Evolutionary conservation across 192 early-diverging fungal species (phyloP).

Genomic region (Rhizophagus prolifer): DNA sequence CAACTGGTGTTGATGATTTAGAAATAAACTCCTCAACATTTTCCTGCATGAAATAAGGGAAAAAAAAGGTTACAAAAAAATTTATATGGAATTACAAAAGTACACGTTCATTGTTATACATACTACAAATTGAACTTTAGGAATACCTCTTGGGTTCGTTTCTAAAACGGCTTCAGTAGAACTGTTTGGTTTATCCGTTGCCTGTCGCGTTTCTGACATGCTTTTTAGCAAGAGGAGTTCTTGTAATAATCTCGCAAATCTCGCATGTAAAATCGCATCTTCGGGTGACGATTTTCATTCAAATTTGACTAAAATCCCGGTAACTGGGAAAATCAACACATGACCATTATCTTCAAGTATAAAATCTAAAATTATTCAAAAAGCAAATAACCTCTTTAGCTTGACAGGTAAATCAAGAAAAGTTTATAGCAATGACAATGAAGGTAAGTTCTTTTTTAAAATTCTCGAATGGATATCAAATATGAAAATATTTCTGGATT

Average conservation of each 20-base stretch:
- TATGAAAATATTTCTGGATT: not conserved
- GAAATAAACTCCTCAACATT: slow-evolving; percentile 87
- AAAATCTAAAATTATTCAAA: not conserved
- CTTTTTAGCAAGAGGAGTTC: not conserved
- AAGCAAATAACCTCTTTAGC: not conserved
- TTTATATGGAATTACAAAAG: not conserved
- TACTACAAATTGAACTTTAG: slow-evolving; percentile 92
- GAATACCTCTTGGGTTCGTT: slow-evolving; percentile 92
- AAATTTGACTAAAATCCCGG: too few relatives aligned
- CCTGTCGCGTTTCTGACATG: not conserved
- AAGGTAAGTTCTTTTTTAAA: not conserved
- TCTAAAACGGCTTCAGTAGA: slow-evolving; percentile 43
- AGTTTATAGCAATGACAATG: not conserved
- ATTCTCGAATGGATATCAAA: not conserved
- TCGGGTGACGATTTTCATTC: too few relatives aligned
- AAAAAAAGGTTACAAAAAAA: not conserved
- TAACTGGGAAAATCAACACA: too few relatives aligned
- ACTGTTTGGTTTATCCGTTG: not conserved
- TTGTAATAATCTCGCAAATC: too few relatives aligned
- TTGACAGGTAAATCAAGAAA: not conserved
- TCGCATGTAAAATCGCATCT: too few relatives aligned
- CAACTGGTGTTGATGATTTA: slow-evolving; percentile 62
- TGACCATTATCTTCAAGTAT: not conserved
- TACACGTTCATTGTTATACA: not conserved
- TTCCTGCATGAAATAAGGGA: slow-evolving; percentile 51